Evolutionary conservation across 768 basidiomycete genomes (phyloP), one percentile per base, ranked within the genome.

Genomic region (Artomyces pyxidatus): DNA sequence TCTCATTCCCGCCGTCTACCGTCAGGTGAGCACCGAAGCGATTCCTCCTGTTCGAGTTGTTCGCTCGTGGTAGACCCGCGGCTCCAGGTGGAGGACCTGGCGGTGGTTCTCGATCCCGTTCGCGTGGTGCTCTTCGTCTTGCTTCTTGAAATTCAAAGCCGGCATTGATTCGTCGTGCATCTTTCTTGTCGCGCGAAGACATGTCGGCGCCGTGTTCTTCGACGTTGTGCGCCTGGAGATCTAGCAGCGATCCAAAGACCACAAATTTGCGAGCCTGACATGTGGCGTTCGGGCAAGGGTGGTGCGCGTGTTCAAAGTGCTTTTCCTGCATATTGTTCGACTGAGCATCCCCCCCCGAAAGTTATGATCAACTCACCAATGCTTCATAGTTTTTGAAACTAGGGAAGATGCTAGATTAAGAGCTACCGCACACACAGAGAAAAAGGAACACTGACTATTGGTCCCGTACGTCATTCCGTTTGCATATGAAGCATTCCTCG

Each of bases 401-500:
- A n/a, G 50, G 2, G 11, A 30, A 35, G 23, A 32, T 45, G 16
- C n/a, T 26, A 12, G 40, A 37, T 32, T 51, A 14, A 48, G 37
- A n/a, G 8, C 23, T 17, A 2, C 32, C 5, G 12, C 52, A 37
- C 45, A 29, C 50, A 32, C 5, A 39, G 52, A 29, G 16, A 10
- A 25, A 11, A 17, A 22, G 14, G 3, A 37, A 51, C 12, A 76
- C 91, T 61, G 59, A 96, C 91, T 96, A 93, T 68, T 92, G 81
- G 64, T 93, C 81, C 55, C 77, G 72, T 35, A 88, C 58, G 6
- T 85, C 91, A 48, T 84, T 77, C 25, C 85, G 76, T 62, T 90
- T 91, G 65, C 96, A 99, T 12, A 99, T 65, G 57, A 96, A 96
- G 63, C 95, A 98, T 60, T 98, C 94, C 65, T 99, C 95, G 67